Conservation (phyloP, 2,329 filamentous ascomycete genomes). For the Dryadomyces quercus-mongolicae region DNA sequence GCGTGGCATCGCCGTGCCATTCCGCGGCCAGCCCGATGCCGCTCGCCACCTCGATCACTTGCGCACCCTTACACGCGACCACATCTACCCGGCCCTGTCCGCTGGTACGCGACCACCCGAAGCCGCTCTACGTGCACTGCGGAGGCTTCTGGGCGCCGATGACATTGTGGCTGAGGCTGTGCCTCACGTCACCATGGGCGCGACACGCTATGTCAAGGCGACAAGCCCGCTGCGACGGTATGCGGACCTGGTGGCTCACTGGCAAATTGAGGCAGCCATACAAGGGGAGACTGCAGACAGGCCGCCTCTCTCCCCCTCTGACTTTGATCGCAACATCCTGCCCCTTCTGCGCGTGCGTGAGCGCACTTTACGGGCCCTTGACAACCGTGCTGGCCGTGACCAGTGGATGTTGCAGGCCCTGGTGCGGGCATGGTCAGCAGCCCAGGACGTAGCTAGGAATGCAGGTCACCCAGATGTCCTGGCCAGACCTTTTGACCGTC, state of each 20-base stretch:
- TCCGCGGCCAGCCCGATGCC: conserved; percentile 36
- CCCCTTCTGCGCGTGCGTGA: conserved; percentile 40
- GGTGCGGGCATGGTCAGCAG: conserved; percentile 42
- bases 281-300: conserved; percentile 24
- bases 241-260: conserved; percentile 50
- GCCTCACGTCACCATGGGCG: conserved; percentile 44
- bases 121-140: conserved; percentile 19
- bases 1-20: conserved; percentile 47
- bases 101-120: conserved; percentile 21
- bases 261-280: conserved; percentile 52
- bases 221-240: conserved; percentile 57
- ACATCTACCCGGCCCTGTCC: conserved; percentile 26
- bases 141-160: conserved; percentile 34
- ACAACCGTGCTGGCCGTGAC: conserved; percentile 27
- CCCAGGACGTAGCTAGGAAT: too few relatives aligned
- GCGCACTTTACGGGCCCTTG: conserved; percentile 33
- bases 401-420: conserved; percentile 50
- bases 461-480: conserved; percentile 23
- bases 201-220: conserved; percentile 48
- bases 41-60: conserved; percentile 24
- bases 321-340: conserved; percentile 31
- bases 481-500: conserved; percentile 28
- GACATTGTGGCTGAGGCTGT: conserved; percentile 39
- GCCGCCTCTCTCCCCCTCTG: conserved; percentile 27
- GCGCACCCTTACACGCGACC: conserved; percentile 23